Evolutionary conservation across 2,329 filamentous ascomycete species (phyloP).

Genomic region (Microdochium trichocladiopsis): DNA sequence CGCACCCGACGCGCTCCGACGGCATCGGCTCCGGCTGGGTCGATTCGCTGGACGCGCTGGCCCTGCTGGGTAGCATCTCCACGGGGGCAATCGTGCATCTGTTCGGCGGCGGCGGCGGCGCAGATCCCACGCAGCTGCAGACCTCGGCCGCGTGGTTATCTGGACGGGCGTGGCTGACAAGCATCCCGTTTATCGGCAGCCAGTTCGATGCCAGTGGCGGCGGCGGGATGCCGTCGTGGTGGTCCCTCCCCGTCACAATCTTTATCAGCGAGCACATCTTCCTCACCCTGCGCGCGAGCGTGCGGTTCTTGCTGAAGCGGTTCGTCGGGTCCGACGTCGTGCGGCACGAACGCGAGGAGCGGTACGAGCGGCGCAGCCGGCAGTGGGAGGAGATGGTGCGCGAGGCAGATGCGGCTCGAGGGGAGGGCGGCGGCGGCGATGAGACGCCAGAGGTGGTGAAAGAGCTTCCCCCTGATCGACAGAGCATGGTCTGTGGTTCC

Average conservation of each 20-base stretch:
- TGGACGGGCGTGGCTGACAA: background rate
- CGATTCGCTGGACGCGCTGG: slow-evolving; percentile 58
- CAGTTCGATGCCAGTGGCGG: slow-evolving; percentile 29
- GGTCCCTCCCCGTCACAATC: slow-evolving; percentile 61
- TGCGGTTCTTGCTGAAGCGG: slow-evolving; percentile 26
- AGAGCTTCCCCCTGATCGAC: too few relatives aligned
- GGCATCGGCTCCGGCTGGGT: slow-evolving; percentile 66
- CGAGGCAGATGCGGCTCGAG: background rate
- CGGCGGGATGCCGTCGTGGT: slow-evolving; percentile 42
- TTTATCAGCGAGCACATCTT: slow-evolving; percentile 70
- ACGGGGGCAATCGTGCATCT: slow-evolving; percentile 68
- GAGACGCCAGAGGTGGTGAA: too few relatives aligned
- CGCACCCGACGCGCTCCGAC: slow-evolving; percentile 61
- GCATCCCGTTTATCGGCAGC: background rate
- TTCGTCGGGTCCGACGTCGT: slow-evolving; percentile 30
- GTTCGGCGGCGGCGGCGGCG: slow-evolving; percentile 51
- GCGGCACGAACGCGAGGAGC: slow-evolving; percentile 28
- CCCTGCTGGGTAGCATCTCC: slow-evolving; percentile 67
- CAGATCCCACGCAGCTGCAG: slow-evolving; percentile 24
- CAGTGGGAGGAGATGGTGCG: slow-evolving; percentile 29
- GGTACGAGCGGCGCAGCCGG: slow-evolving; percentile 26
- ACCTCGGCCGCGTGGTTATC: background rate
- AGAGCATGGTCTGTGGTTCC: too few relatives aligned
- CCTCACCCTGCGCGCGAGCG: slow-evolving; percentile 45
- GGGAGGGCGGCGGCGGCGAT: background rate